Evolutionary conservation across 1,284 basidiomycete species (phyloP).

Genomic region (Malassezia caprae): DNA sequence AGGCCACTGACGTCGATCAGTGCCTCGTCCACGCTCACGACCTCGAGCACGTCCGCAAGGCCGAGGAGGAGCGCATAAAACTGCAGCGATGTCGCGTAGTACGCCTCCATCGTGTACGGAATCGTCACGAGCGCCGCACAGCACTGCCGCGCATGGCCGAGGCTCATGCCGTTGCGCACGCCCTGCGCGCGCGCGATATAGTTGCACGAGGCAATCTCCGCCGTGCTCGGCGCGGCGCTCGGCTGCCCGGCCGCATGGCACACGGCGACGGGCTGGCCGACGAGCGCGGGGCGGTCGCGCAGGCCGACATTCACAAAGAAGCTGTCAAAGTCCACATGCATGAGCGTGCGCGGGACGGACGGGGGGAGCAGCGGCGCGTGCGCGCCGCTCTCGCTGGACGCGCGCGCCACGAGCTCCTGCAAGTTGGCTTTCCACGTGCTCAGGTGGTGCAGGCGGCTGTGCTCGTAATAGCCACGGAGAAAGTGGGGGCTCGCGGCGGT

Average conservation of each 20-base stretch:
- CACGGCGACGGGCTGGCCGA: slow-evolving; percentile 67
- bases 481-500: slow-evolving; percentile 75
- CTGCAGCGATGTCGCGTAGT: slow-evolving; percentile 57
- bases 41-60: slow-evolving; percentile 81
- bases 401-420: slow-evolving; percentile 60
- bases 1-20: slow-evolving; percentile 73
- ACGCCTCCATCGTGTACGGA: slow-evolving; percentile 71
- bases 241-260: slow-evolving; percentile 61
- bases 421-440: slow-evolving; percentile 87
- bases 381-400: slow-evolving; percentile 59
- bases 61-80: slow-evolving; percentile 87
- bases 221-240: slow-evolving; percentile 30
- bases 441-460: slow-evolving; percentile 81
- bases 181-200: slow-evolving; percentile 84
- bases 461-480: slow-evolving; percentile 78
- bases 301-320: slow-evolving; percentile 65
- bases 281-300: slow-evolving; percentile 29
- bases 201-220: slow-evolving; percentile 82
- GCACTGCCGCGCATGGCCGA: slow-evolving; percentile 39
- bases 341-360: slow-evolving; percentile 41
- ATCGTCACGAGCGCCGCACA: slow-evolving; percentile 59
- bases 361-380: slow-evolving; percentile 51
- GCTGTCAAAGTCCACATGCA: slow-evolving; percentile 63
- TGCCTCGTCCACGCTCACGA: slow-evolving; percentile 91
- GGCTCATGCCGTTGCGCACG: slow-evolving; percentile 89